Evolutionary conservation across 1,284 basidiomycete species (phyloP).

Genomic region (Phylloboletellus chloephorus): DNA sequence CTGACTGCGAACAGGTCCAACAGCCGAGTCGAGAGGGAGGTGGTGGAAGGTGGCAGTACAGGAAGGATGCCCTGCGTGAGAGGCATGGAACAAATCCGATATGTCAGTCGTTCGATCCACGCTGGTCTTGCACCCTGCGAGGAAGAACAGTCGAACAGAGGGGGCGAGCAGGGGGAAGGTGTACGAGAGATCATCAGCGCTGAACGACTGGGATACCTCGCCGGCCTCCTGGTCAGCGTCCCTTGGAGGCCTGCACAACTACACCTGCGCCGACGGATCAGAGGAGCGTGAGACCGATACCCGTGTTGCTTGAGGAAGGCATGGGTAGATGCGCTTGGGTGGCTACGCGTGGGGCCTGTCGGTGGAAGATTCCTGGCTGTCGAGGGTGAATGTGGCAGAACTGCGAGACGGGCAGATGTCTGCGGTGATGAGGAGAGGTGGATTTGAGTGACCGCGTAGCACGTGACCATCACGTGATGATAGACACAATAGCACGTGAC

Average conservation of each 20-base stretch:
- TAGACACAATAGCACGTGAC: slow-evolving; percentile 11
- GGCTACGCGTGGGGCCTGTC: slow-evolving; percentile 32
- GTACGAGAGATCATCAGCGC: slow-evolving; percentile 40
- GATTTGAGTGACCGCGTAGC: no score
- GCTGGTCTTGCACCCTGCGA: slow-evolving; percentile 34
- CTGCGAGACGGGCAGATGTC: background rate
- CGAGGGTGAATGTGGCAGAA: no score
- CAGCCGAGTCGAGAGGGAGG: slow-evolving; percentile 24
- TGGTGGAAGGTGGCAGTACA: no score
- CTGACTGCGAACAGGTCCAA: slow-evolving; percentile 19
- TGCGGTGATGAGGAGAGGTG: slow-evolving; percentile 1
- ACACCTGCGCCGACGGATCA: background rate
- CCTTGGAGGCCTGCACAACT: background rate
- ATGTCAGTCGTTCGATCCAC: slow-evolving; percentile 2
- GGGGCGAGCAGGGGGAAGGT: slow-evolving; percentile 48
- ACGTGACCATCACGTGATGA: no score
- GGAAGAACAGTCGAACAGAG: slow-evolving; percentile 34
- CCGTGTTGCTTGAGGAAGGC: background rate
- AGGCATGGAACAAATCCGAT: background rate
- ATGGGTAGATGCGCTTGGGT: slow-evolving; percentile 46
- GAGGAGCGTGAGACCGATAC: background rate
- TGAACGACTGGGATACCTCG: no score
- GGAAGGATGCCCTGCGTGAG: background rate
- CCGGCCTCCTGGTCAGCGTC: background rate
- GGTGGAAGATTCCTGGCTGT: slow-evolving; percentile 5